Conservation (phyloP, 139 green algal genomes). For the Spirogloea muscicola region DNA sequence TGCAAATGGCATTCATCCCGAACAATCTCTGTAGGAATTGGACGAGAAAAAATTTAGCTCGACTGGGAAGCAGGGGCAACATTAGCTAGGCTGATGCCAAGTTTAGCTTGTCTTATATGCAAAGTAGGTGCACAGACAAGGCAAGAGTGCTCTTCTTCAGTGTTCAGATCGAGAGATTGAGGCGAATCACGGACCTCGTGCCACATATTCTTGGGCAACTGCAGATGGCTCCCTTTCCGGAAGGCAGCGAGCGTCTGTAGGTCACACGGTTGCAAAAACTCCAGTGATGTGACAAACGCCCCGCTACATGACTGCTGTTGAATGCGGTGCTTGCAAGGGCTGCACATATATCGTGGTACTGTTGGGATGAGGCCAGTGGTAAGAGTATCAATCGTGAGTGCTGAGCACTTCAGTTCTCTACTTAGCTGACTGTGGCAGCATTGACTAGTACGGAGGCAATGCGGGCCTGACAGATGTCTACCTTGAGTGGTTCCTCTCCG, state of each 20-base stretch:
- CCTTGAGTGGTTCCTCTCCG: slow-evolving; percentile 60
- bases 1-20: slow-evolving; percentile 10
- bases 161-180: no score
- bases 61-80: background rate
- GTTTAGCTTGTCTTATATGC: background rate
- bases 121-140: background rate
- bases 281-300: no score
- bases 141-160: slow-evolving; percentile 1
- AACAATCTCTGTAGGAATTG: slow-evolving; percentile 3
- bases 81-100: no score
- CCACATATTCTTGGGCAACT: no score
- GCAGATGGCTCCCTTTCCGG: no score
- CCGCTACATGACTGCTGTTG: no score
- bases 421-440: background rate
- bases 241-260: no score
- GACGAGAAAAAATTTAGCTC: background rate
- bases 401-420: background rate
- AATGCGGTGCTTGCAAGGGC: no score
- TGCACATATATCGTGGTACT: background rate
- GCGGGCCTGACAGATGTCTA: background rate
- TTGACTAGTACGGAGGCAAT: background rate
- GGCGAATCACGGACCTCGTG: background rate
- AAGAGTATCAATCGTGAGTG: background rate
- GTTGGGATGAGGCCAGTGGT: background rate
- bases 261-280: no score